Evolutionary conservation across 768 basidiomycete genomes (phyloP).

Genomic region (Boletus rubropictus): DNA sequence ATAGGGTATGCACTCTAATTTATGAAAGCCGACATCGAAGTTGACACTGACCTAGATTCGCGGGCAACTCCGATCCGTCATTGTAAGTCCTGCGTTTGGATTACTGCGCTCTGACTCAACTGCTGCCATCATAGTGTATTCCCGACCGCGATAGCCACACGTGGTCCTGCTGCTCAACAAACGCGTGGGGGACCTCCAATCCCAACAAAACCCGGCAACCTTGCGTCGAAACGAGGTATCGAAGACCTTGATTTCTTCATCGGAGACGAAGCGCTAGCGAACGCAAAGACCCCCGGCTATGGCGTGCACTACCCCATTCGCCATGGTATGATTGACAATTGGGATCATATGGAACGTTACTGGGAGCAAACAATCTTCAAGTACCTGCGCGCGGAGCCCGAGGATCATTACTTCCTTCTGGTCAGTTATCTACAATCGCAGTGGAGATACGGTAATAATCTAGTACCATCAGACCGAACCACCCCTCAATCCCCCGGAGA

Average conservation of each 20-base stretch:
- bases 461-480: conserved; percentile 80
- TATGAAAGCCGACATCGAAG: neutral
- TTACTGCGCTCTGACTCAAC: conserved; percentile 3
- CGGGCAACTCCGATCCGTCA: conserved; percentile 97
- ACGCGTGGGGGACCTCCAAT: conserved; percentile 68
- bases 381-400: conserved; percentile 95
- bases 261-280: conserved; percentile 95
- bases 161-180: conserved; percentile 57
- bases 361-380: conserved; percentile 99
- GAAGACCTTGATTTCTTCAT: conserved; percentile 99
- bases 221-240: conserved; percentile 93
- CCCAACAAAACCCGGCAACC: conserved; percentile 81
- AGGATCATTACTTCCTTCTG: conserved; percentile 96
- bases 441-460: neutral
- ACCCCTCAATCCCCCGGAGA: conserved; percentile 96
- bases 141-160: conserved; percentile 92
- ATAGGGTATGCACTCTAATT: conserved; percentile 61
- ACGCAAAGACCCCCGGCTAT: conserved; percentile 91
- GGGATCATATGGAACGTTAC: conserved; percentile 98
- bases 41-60: conserved; percentile 57
- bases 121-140: conserved; percentile 61
- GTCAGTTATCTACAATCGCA: conserved; percentile 43
- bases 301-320: conserved; percentile 94
- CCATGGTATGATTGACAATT: conserved; percentile 97
- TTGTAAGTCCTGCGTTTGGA: conserved; percentile 54